Conservation (phyloP, 768 basidiomycete species). For the Zangia roseola region DNA sequence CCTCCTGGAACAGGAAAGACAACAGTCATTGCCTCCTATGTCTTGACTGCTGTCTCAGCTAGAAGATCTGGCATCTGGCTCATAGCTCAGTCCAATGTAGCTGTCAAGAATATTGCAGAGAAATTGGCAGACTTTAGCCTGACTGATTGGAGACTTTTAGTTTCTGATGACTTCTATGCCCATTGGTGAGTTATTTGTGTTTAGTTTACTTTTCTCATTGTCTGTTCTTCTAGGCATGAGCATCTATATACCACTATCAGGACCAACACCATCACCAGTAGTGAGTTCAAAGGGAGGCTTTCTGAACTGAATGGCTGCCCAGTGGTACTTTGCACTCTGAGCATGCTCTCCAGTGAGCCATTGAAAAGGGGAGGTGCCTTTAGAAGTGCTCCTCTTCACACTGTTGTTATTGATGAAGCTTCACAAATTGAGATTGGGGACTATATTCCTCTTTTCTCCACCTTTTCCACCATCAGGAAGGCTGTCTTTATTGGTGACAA, state of each 20-base stretch:
- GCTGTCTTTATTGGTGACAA: slow-evolving; percentile 65
- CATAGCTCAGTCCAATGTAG: slow-evolving; percentile 82
- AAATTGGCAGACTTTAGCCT: slow-evolving; percentile 61
- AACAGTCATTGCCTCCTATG: slow-evolving; percentile 66
- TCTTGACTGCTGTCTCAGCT: slow-evolving; percentile 42
- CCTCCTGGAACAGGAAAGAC: slow-evolving; percentile 76
- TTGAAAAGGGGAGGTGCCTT: slow-evolving; percentile 24
- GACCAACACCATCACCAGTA: slow-evolving; percentile 52
- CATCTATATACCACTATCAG: slow-evolving; percentile 59
- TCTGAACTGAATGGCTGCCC: slow-evolving; percentile 38
- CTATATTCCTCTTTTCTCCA: slow-evolving; percentile 44
- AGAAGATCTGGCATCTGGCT: slow-evolving; percentile 65
- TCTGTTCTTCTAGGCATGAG: slow-evolving; percentile 63
- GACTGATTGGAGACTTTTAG: slow-evolving; percentile 59
- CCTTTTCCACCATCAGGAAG: slow-evolving; percentile 42
- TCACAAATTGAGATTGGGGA: slow-evolving; percentile 62
- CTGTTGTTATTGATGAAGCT: slow-evolving; percentile 64
- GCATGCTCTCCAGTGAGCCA: slow-evolving; percentile 59
- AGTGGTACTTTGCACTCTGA: slow-evolving; percentile 73
- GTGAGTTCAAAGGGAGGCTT: slow-evolving; percentile 33
- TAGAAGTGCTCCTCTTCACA: slow-evolving; percentile 37
- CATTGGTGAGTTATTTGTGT: slow-evolving; percentile 51
- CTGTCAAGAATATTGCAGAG: slow-evolving; percentile 87
- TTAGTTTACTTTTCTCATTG: background rate
- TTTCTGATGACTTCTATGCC: slow-evolving; percentile 66